Evolutionary conservation across 495 filamentous ascomycete species (phyloP), one percentile per base, ranked within the genome.

Genomic region (Penicillium waksmanii): DNA sequence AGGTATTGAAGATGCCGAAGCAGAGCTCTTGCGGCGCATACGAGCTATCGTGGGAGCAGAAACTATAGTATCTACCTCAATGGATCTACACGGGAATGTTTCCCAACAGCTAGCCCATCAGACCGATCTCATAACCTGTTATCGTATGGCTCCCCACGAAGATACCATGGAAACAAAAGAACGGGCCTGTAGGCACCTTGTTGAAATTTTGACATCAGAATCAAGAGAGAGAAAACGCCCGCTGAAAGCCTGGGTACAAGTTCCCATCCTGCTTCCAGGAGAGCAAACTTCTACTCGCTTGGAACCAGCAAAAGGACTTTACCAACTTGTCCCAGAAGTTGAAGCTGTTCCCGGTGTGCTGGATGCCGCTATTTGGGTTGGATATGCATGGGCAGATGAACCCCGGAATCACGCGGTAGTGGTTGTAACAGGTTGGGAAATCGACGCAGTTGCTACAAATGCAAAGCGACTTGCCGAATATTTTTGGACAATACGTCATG

Each of bases 351-450:
- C 71, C 0, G 78, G 73, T 3, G 67, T 85, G 2, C 64, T 85
- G 15, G 83, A 86, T 66, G 83, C 81, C 1, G 80, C 80, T 0
- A 78, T 86, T 13, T 86, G 82, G 83, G 81, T 86, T 11, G 83
- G 83, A 2, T 86, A 86, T 64, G 77, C 82, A 4, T 86, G 82
- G 82, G 83, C 83, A 5, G 83, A 86, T 58, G 82, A 84, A 59
- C 80, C 79, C 19, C 77, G 83, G 25, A 84, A 85, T 49, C 75
- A 80, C 12, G 83, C 81, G 0, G 79, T 66, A 5, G 74, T 84
- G 6, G 74, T 84, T 7, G 82, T 81, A 3, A 85, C 82, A 0
- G 83, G 83, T 3, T 83, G 78, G 80, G 66, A 80, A 23, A 56
- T 73, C 40, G 58, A 65, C 4, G 71, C 68, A 2, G 69, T 80